phyloP scores from a whole-genome alignment of 2,329 filamentous ascomycete species.

The Eutypella sp. region DNA sequence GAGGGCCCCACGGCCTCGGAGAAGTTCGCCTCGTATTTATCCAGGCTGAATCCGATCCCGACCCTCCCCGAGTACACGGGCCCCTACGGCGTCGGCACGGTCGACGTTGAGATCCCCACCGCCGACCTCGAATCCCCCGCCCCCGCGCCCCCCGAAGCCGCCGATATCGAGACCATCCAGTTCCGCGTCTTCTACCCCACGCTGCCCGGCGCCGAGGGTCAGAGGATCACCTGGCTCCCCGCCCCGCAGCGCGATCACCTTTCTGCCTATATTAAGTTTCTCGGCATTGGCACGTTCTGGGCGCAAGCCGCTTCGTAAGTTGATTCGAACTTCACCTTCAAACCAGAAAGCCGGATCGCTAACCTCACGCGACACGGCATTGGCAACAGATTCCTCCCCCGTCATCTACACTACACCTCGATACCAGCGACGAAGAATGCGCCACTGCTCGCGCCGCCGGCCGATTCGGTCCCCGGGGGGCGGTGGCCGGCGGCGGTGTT shows the following conservation, averaged over 20 bases:
- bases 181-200: conserved; percentile 83
- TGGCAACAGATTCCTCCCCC: conserved; percentile 54
- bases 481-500: conserved; percentile 81
- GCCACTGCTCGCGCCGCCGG: conserved; percentile 45
- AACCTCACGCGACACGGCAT: background rate
- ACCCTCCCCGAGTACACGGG: conserved; percentile 71
- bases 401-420: conserved; percentile 67
- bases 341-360: conserved; percentile 4
- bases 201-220: conserved; percentile 44
- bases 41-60: conserved; percentile 62
- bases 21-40: conserved; percentile 44
- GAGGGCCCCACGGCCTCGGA: conserved; percentile 17
- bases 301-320: conserved; percentile 58
- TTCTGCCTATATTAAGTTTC: conserved; percentile 69
- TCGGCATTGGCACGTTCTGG: conserved; percentile 58
- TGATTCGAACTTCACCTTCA: background rate
- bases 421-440: conserved; percentile 72
- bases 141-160: conserved; percentile 46
- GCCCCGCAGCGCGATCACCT: conserved; percentile 70
- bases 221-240: conserved; percentile 70
- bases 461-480: conserved; percentile 33
- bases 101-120: conserved; percentile 75
- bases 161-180: conserved; percentile 64
- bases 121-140: conserved; percentile 52
- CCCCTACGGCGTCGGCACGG: conserved; percentile 71